Evolutionary conservation across 805 yeast species (phyloP), one percentile per base, ranked within the genome.

Genomic region (Wickerhamiella siamensis): DNA sequence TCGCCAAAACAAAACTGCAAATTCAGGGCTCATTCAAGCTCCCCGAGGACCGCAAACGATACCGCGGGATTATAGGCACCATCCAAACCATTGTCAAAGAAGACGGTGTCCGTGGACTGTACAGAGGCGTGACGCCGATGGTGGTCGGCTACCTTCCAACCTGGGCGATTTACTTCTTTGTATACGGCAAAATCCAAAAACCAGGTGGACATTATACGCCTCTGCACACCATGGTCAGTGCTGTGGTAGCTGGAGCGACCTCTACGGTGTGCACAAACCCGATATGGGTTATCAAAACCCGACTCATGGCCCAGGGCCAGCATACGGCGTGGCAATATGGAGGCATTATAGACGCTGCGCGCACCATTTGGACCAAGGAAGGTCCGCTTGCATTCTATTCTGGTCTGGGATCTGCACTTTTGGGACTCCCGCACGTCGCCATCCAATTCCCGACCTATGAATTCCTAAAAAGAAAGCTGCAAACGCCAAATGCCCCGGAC

Each of bases 371-470:
- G 56, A 58, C 59, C 43, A 70, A 74, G 43, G 98, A 88, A 58
- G 98, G 98, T 4, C 12, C 79, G 1, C 58, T 66, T 39, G 84
- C 84, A 14, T 83, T 88, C 52, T 91, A 91, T 61, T 74, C 88
- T 35, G 98, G 98, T 1, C 65, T 88, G 21, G 72, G 84, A 8
- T 95, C 97, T 1, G 87, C 96, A 0, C 66, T 88, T 44, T 74
- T 88, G 52, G 98, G 98, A 0, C 68, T 88, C 26, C 66, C 83
- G 33, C 97, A 88, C 59, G 97, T 88, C 35, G 97, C 96, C 1
- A 81, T 88, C 40, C 97, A 88, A 61, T 88, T 88, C 68, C 97
- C 97, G 24, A 74, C 86, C 8, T 88, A 88, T 59, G 98, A 88
- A 55, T 69, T 74, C 51, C 65, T 88, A 48, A 88, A 88, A 56